Base-by-base conservation (phyloP, 345 rosid species). In the Conringia planisiliqua region DNA sequence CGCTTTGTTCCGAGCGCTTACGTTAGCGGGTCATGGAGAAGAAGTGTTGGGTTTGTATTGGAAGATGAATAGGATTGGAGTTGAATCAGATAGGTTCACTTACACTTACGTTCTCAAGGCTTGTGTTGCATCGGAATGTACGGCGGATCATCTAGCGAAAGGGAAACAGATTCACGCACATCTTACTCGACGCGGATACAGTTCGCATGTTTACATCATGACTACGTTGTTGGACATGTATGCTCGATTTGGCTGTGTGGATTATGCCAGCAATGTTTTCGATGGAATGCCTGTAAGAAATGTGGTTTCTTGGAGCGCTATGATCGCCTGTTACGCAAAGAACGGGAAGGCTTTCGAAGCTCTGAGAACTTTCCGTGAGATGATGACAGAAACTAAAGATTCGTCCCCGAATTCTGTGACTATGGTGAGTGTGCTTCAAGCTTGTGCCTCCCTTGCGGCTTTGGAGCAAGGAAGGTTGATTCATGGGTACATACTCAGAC, bases 381-480 rank as follows among this genome's bases (percentile, higher is more conserved):
- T 94, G 96, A 83, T 86, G 82, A 47, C 62, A 9, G 75, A 82
- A 47, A 83, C 82, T 0, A 68, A 61, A 58, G 95, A 85, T 78
- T 62, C 69, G 3, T 66, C 79, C 71, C 89, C 95, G 0, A 86
- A 87, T 81, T 86, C 96, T 5, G 93, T 90, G 73, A 91, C 92
- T 33, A 85, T 94, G 95, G 91, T 91, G 22, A 93, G 94, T 40
- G 91, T 91, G 70, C 97, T 94, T 78, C 97, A 91, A 78, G 97
- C 96, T 6, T 91, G 98, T 78, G 97, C 92, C 27, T 89, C 91
- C 5, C 83, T 89, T 43, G 87, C 95, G 38, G 97, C 97, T 6
- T 81, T 88, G 66, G 93, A 87, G 71, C 96, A 87, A 76, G 96
- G 93, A 58, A 94, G 83, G 69, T 76, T 91, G 80, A 74, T 94